These are phyloP conservation scores for Neoarthrinium moseri DNA, from an alignment of 2,329 filamentous ascomycete genomes.

Conservation along the genomic window DNA sequence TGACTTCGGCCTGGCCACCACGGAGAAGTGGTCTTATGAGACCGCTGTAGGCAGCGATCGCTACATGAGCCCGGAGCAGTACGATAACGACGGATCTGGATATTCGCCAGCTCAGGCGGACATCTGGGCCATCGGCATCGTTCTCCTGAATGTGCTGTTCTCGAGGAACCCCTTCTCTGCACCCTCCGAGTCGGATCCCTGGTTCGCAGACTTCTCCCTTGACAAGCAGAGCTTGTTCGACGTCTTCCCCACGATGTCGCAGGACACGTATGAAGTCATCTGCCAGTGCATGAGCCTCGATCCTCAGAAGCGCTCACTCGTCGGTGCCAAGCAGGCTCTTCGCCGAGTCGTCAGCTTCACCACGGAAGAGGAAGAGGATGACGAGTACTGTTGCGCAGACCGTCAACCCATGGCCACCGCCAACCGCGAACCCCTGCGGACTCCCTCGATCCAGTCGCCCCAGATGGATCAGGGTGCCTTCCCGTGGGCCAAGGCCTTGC, in stretches of 20 bases:
- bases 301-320: constrained; percentile 81
- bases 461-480: constrained; percentile 79
- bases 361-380: constrained; percentile 83
- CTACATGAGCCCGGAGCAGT: constrained; percentile 99
- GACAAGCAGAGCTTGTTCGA: constrained; percentile 97
- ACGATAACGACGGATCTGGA: constrained; percentile 80
- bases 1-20: constrained; percentile 92
- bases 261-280: constrained; percentile 95
- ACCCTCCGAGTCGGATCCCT: constrained; percentile 83
- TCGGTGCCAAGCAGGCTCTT: constrained; percentile 75
- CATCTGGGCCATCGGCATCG: constrained; percentile 96
- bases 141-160: constrained; percentile 93
- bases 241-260: constrained; percentile 97
- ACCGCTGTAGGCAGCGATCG: constrained; percentile 94
- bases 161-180: constrained; percentile 94
- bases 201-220: constrained; percentile 89
- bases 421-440: constrained; percentile 92
- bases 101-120: constrained; percentile 94
- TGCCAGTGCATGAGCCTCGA: constrained; percentile 88
- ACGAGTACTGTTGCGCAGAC: constrained; percentile 89
- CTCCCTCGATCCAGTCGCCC: constrained; percentile 89
- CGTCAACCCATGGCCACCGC: constrained; percentile 76
- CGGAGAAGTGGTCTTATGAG: constrained; percentile 87
- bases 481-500: constrained; percentile 91
- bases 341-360: constrained; percentile 85